Evolutionary conservation across 2,329 filamentous ascomycete species (phyloP).

Genomic region (Fusarium hainanense): DNA sequence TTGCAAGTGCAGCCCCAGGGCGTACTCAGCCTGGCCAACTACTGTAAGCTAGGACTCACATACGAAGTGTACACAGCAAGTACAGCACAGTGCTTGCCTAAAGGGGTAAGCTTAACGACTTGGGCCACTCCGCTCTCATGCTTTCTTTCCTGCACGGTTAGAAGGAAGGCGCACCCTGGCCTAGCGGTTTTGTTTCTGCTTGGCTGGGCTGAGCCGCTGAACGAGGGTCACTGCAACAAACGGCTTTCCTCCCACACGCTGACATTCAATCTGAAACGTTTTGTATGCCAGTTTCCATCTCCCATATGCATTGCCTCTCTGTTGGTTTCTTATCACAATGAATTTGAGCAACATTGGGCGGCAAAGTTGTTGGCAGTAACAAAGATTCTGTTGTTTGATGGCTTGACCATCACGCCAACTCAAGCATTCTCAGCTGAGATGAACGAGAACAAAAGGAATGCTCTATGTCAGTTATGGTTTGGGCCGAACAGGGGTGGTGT

Average conservation of each 20-base stretch:
- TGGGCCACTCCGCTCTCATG: neutral
- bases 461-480: slow-evolving; percentile 14
- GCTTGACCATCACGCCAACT: slow-evolving; percentile 13
- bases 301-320: neutral
- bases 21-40: slow-evolving; percentile 24
- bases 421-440: slow-evolving; percentile 22
- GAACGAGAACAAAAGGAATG: slow-evolving; percentile 11
- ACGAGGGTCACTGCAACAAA: slow-evolving; percentile 1
- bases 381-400: neutral
- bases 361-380: neutral
- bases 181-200: slow-evolving; percentile 21
- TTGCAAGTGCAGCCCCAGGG: slow-evolving; percentile 31
- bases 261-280: slow-evolving; percentile 15
- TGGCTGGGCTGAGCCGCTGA: slow-evolving; percentile 15
- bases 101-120: slow-evolving; percentile 16
- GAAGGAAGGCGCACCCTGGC: neutral
- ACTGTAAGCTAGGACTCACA: slow-evolving; percentile 23
- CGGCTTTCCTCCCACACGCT: slow-evolving; percentile 7
- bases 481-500: slow-evolving; percentile 12
- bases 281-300: neutral
- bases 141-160: slow-evolving; percentile 1
- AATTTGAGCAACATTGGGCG: neutral
- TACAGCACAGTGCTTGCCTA: slow-evolving; percentile 22
- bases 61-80: slow-evolving; percentile 16
- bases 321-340: neutral